A percentile compares a stretch with the other conserved stretches of the same genome.
phyloP scores from a whole-genome alignment of 108 stramenopile genomes.

The Pseudonitzschia delicatissima region DNA sequence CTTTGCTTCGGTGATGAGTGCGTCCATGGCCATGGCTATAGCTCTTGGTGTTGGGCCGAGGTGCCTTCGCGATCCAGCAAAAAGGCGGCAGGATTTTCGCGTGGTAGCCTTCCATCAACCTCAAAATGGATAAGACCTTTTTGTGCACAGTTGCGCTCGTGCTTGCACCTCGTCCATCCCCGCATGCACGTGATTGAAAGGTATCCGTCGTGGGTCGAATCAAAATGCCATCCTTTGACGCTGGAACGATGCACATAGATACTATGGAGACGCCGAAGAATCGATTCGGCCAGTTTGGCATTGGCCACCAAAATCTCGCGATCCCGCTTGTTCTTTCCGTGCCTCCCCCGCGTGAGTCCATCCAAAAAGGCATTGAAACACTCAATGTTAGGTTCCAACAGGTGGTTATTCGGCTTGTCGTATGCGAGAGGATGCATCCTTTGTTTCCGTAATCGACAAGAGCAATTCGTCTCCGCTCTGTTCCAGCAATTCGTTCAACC shows the following conservation, averaged over 20 bases:
- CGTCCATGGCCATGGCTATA: slow-evolving; percentile 77
- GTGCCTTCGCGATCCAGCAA: slow-evolving; percentile 13
- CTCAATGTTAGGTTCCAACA: slow-evolving; percentile 44
- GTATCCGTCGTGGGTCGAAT: slow-evolving; percentile 62
- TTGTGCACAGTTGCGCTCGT: slow-evolving; percentile 37
- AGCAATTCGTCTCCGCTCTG: slow-evolving; percentile 13
- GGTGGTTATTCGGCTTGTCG: not conserved
- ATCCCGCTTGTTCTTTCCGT: slow-evolving; percentile 24
- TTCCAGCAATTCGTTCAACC: slow-evolving; percentile 52
- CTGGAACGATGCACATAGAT: slow-evolving; percentile 12
- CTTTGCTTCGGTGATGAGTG: slow-evolving; percentile 49
- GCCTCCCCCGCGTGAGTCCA: slow-evolving; percentile 64
- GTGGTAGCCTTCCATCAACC: slow-evolving; percentile 63
- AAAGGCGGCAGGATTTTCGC: slow-evolving; percentile 31
- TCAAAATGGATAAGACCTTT: slow-evolving; percentile 42
- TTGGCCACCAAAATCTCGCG: slow-evolving; percentile 28
- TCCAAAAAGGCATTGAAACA: slow-evolving; percentile 73
- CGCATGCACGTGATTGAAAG: slow-evolving; percentile 74
- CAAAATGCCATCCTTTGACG: not conserved
- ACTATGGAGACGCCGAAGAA: slow-evolving; percentile 40
- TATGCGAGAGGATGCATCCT: not conserved
- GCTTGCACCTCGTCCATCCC: slow-evolving; percentile 71
- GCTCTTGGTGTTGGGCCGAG: slow-evolving; percentile 56
- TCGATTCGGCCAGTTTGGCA: slow-evolving; percentile 47
- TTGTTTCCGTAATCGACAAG: not conserved